Evolutionary conservation across 345 rosid species (phyloP), one percentile per base, ranked within the genome.

Genomic region (Eutrema heterophyllum): DNA sequence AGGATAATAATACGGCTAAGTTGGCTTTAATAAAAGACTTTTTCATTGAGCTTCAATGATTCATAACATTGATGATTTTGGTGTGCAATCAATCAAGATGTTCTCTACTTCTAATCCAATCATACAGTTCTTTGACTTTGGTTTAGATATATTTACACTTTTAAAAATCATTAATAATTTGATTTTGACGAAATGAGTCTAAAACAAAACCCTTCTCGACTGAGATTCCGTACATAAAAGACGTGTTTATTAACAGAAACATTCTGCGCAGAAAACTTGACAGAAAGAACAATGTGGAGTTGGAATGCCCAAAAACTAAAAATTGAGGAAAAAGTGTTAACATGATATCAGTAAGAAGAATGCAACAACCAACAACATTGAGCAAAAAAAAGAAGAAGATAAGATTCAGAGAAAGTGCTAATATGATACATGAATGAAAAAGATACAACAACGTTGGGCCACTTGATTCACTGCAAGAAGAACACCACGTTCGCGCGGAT

Each of bases 1-100:
- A 75, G 33, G 30, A 58, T 68, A 43, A 43, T 30, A 63, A 76
- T 63, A 51, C 64, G 36, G 44, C 58, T 45, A 29, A 38, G 57
- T 61, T 68, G 29, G 30, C 62, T 43, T 51, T 40, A 18, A 67
- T 33, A 33, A 43, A 24, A 62, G n/a, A 67, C 51, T 27, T 40
- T 66, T 6, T 53, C 41, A 30, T 16, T 6, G 9, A 50, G 63
- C 55, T 8, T 60, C 57, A 35, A 9, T 54, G 38, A 45, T 14
- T 43, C n/a, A 30, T 45, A 54, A 54, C 52, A 62, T 76, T 36
- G 36, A 26, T 36, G 30, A 43, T 69, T 55, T 62, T 63, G 51
- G 14, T 62, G 5, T 68, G 41, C 69, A 18, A 46, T 14, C 68
- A 68, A 33, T 59, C 46, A 21, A 67, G 14, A 30, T 33, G 73